Evolutionary conservation across 345 rosid genomes (phyloP).

Genomic region (Salix koriyanagi): DNA sequence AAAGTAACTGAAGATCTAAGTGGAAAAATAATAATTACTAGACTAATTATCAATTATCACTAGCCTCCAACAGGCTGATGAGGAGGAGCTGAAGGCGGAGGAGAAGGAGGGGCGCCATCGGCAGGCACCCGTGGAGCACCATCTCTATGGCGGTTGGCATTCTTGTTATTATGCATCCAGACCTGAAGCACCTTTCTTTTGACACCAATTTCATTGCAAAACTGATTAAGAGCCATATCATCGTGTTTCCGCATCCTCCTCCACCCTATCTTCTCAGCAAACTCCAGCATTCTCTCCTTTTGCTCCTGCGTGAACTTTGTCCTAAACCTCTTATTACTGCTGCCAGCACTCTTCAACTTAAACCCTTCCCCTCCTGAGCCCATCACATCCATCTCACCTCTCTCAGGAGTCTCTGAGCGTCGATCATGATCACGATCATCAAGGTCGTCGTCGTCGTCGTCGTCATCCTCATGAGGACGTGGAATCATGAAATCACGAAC

Average conservation of each 20-base stretch:
- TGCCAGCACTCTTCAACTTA: not conserved
- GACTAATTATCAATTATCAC: not conserved
- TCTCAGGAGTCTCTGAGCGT: conserved; percentile 31
- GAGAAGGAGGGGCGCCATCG: not conserved
- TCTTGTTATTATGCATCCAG: conserved; percentile 31
- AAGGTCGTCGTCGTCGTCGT: not conserved
- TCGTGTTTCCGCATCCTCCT: conserved; percentile 22
- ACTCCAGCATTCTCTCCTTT: conserved; percentile 20
- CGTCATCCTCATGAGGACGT: not conserved
- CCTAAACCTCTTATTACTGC: conserved; percentile 23
- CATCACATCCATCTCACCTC: conserved; percentile 6
- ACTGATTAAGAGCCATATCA: conserved; percentile 14
- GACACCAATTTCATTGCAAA: conserved; percentile 19
- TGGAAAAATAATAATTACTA: not conserved
- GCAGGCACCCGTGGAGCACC: not conserved
- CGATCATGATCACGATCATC: conserved; percentile 9
- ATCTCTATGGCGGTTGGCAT: conserved; percentile 11
- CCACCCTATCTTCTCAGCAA: conserved; percentile 28
- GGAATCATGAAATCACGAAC: not conserved
- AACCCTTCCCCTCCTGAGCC: conserved; percentile 7
- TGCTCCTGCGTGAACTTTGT: conserved; percentile 26
- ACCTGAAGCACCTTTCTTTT: conserved; percentile 25
- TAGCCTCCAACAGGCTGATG: not conserved
- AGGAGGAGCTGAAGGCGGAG: not conserved
- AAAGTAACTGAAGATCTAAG: not conserved